Evolutionary conservation across 2,329 filamentous ascomycete species (phyloP).

Genomic region (Fusarium sp.): DNA sequence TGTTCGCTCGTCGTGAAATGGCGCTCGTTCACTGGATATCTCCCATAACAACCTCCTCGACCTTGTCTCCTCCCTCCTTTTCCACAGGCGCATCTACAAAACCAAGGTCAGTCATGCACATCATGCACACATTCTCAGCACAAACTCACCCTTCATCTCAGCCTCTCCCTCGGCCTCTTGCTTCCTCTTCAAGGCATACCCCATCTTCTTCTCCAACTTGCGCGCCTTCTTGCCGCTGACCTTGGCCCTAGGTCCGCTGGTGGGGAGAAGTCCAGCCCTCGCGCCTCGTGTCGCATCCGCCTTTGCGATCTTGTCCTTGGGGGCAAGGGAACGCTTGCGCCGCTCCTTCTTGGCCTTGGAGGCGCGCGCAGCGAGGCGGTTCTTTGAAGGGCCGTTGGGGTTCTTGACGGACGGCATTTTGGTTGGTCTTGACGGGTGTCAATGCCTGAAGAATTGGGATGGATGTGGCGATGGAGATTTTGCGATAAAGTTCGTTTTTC

Average conservation of each 20-base stretch:
- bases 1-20: not conserved
- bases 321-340: conserved; percentile 55
- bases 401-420: conserved; percentile 68
- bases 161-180: conserved; percentile 62
- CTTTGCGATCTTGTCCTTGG: conserved; percentile 55
- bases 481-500: conserved; percentile 33
- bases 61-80: conserved; percentile 23
- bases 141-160: conserved; percentile 59
- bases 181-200: conserved; percentile 64
- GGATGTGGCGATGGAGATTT: conserved; percentile 17
- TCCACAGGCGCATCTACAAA: conserved; percentile 40
- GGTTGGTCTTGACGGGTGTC: not conserved
- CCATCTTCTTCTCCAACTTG: conserved; percentile 67
- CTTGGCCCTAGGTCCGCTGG: conserved; percentile 63
- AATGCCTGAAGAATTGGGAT: not conserved
- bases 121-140: conserved; percentile 3
- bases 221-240: conserved; percentile 67
- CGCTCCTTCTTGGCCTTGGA: conserved; percentile 58
- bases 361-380: conserved; percentile 61
- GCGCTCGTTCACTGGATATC: conserved; percentile 39
- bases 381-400: conserved; percentile 68
- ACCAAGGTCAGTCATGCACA: conserved; percentile 9
- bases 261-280: conserved; percentile 64
- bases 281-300: conserved; percentile 62
- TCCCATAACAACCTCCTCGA: conserved; percentile 45